Evolutionary conservation across 2,329 filamentous ascomycete species (phyloP), one percentile per base, ranked within the genome.

Genomic region (Alternaria incomplexa): DNA sequence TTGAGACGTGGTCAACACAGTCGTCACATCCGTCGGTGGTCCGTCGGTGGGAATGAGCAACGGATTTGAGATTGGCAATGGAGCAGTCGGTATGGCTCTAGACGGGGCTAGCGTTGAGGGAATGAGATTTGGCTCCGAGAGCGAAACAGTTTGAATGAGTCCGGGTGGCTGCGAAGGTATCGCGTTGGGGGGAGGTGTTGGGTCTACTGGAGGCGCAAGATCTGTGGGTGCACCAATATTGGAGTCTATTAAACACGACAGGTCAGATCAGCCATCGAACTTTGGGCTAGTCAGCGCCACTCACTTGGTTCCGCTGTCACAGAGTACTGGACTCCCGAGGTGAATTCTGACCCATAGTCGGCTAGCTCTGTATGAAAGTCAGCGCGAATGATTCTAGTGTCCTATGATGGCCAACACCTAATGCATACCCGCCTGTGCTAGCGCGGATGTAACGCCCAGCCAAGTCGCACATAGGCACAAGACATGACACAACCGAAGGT

Each of bases 361-460:
- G 56, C 55, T 26, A 47, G 36, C 45, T 50, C 71, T 76, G 59
- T 56, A 22, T 64, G 25, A 32, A 40, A 54, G 69, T 75, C 45
- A 77, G 72, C 51, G 48, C 54, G 55, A 57, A 8, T 43, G 26
- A 51, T 12, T 20, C 55, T 59, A 11, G 44, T 48, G 47, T 48
- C 43, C 7, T 7, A 54, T 52, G 48, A 66, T 65, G 47, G 46
- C 12, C n/a, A 48, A 57, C 5, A 28, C 25, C 58, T 54, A 22
- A 51, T 36, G 55, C 72, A 55, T 75, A 77, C 73, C 64, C 64
- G 62, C 64, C 62, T 68, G 68, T 54, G 64, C 62, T 50, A 67
- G 55, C 45, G 70, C 63, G 58, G 64, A 64, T 46, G 61, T 59
- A 61, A 62, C 58, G 46, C 62, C 62, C 26, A 64, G 32, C 64